Conservation (phyloP, 1,284 basidiomycete species). For the Ceraceosorus guamensis region DNA sequence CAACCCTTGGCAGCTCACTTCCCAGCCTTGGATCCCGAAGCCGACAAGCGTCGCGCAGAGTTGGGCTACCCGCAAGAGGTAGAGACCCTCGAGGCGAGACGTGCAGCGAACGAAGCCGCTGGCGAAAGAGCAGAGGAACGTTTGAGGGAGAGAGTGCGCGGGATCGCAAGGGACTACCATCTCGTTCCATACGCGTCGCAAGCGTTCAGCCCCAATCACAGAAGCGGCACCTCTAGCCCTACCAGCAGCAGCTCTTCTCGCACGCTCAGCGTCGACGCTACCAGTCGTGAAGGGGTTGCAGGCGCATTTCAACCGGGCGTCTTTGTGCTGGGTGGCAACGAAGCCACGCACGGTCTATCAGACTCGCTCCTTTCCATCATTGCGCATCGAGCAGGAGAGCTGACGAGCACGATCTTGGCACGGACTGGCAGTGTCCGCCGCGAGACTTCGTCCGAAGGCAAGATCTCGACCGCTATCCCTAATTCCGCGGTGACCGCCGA, state of each 20-base stretch:
- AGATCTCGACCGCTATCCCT: too few relatives aligned
- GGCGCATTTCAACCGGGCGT: slow-evolving; percentile 17
- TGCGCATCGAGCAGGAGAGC: slow-evolving; percentile 39
- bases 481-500: too few relatives aligned
- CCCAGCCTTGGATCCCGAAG: slow-evolving; percentile 26
- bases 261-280: background rate
- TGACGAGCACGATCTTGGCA: slow-evolving; percentile 26
- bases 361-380: slow-evolving; percentile 42
- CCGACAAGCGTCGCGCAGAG: slow-evolving; percentile 6
- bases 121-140: slow-evolving; percentile 29
- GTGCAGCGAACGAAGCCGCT: slow-evolving; percentile 3
- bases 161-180: slow-evolving; percentile 45
- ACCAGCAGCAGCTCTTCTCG: background rate
- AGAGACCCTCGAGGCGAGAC: slow-evolving; percentile 9
- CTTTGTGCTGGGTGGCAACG: slow-evolving; percentile 45
- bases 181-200: slow-evolving; percentile 21
- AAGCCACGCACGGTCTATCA: slow-evolving; percentile 40
- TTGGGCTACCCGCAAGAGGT: slow-evolving; percentile 17
- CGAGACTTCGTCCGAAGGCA: too few relatives aligned
- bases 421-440: too few relatives aligned
- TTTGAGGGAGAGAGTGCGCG: slow-evolving; percentile 27
- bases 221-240: background rate
- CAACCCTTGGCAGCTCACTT: slow-evolving; percentile 27
- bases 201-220: slow-evolving; percentile 5
- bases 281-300: background rate